Percentiles rank a stretch among this genome's conserved stretches.
phyloP scores from a whole-genome alignment of 2,329 filamentous ascomycete species.

The Alternaria sp. region DNA sequence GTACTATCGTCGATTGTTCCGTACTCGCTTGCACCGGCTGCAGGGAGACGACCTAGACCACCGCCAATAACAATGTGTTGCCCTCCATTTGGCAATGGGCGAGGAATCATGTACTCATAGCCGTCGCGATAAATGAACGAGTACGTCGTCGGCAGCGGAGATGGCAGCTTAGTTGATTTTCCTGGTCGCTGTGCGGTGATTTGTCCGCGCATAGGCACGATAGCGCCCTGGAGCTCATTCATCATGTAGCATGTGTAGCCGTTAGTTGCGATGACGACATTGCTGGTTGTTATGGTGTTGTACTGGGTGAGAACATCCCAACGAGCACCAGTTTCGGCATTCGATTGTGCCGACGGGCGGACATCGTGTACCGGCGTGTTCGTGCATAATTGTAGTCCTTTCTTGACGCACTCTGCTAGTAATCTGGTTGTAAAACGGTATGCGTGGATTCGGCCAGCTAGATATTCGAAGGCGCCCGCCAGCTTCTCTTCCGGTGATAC shows the following conservation, averaged over 20 bases:
- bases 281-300: conserved; percentile 25
- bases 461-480: conserved; percentile 44
- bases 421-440: conserved; percentile 45
- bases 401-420: conserved; percentile 36
- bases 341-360: conserved; percentile 4
- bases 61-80: conserved; percentile 71
- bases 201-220: conserved; percentile 55
- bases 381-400: conserved; percentile 40
- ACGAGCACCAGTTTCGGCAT: background rate
- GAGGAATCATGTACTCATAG: conserved; percentile 73
- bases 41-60: conserved; percentile 57
- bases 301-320: conserved; percentile 36
- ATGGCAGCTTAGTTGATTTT: conserved; percentile 49
- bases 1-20: conserved; percentile 66
- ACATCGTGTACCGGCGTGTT: conserved; percentile 42
- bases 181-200: conserved; percentile 52
- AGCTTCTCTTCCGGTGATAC: conserved; percentile 31
- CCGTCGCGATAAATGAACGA: conserved; percentile 68
- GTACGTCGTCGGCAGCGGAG: conserved; percentile 62
- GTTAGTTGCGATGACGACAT: conserved; percentile 48
- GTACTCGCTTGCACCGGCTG: conserved; percentile 59
- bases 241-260: conserved; percentile 47
- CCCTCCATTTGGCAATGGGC: conserved; percentile 50
- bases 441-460: conserved; percentile 45
- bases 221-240: conserved; percentile 49